phyloP scores from a whole-genome alignment of 192 early-diverging fungal genomes.

The Backusella parvicylindrica region DNA sequence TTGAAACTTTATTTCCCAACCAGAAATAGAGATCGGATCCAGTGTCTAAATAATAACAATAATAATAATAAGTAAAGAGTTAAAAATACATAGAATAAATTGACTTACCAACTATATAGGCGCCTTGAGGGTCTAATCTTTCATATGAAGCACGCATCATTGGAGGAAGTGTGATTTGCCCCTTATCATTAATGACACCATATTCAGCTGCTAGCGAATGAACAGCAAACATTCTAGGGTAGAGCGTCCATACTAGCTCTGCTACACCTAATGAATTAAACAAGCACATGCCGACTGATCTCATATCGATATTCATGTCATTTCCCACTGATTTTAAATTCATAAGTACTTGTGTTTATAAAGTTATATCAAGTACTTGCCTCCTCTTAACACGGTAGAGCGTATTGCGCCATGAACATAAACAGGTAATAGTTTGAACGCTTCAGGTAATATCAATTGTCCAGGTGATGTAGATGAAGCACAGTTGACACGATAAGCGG shows the following conservation, averaged over 20 bases:
- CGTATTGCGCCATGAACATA: constrained; percentile 85
- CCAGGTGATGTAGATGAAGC: constrained; percentile 89
- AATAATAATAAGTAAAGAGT: neutral
- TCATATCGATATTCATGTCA: constrained; percentile 74
- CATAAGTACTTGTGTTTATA: neutral
- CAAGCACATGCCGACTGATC: constrained; percentile 79
- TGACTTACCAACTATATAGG: constrained; percentile 72
- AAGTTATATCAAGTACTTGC: constrained; percentile 32
- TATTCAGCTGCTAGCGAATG: constrained; percentile 20
- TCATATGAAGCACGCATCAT: constrained; percentile 72
- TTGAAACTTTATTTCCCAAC: constrained; percentile 72
- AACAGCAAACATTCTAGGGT: constrained; percentile 68
- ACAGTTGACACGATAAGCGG: constrained; percentile 90
- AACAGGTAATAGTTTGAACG: constrained; percentile 91
- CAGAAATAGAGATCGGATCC: constrained; percentile 78
- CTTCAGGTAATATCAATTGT: constrained; percentile 95
- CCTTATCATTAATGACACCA: constrained; percentile 36
- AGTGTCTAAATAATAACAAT: constrained; percentile 54
- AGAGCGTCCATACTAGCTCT: constrained; percentile 74
- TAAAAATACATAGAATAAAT: neutral
- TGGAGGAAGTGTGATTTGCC: constrained; percentile 63
- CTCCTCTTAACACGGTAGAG: constrained; percentile 73
- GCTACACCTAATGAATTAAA: constrained; percentile 75
- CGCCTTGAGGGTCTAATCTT: constrained; percentile 70
- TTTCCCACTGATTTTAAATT: constrained; percentile 18